Evolutionary conservation across 1,139 yeast genomes (phyloP).

Genomic region (Candida tetrigidarum): DNA sequence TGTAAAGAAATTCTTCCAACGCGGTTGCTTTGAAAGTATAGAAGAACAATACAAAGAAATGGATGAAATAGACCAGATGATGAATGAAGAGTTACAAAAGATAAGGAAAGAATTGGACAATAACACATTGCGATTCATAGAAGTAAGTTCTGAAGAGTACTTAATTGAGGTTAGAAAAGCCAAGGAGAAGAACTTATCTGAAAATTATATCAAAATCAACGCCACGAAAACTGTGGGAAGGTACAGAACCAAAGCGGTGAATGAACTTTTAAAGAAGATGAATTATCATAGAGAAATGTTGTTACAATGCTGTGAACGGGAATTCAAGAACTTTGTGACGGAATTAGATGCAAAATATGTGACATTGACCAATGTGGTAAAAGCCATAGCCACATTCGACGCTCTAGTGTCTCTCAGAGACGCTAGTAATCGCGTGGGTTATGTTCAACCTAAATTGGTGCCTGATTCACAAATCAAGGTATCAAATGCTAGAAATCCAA

Average conservation of each 20-base stretch:
- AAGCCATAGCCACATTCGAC: conserved; percentile 65
- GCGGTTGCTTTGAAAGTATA: conserved; percentile 45
- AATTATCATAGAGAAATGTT: conserved; percentile 69
- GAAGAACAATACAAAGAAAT: conserved; percentile 45
- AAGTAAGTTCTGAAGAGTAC: conserved; percentile 67
- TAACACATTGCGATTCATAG: conserved; percentile 59
- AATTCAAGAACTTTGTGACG: conserved; percentile 56
- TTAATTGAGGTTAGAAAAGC: conserved; percentile 74
- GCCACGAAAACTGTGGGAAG: conserved; percentile 75
- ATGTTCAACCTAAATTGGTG: conserved; percentile 58
- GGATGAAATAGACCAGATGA: conserved; percentile 41
- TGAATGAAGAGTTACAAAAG: conserved; percentile 53
- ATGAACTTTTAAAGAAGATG: conserved; percentile 53
- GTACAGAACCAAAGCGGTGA: conserved; percentile 66
- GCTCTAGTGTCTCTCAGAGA: conserved; percentile 75
- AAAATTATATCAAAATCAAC: conserved; percentile 75
- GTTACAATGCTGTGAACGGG: conserved; percentile 54
- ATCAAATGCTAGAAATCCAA: conserved; percentile 75
- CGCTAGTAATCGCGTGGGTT: conserved; percentile 53
- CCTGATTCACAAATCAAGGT: conserved; percentile 55
- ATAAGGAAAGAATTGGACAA: conserved; percentile 54
- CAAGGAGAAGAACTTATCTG: conserved; percentile 60
- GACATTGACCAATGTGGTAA: conserved; percentile 52
- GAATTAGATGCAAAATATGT: conserved; percentile 52
- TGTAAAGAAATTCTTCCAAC: conserved; percentile 57